phyloP scores from a whole-genome alignment of 1,284 basidiomycete species.

The Stygiomarasmius scandens region DNA sequence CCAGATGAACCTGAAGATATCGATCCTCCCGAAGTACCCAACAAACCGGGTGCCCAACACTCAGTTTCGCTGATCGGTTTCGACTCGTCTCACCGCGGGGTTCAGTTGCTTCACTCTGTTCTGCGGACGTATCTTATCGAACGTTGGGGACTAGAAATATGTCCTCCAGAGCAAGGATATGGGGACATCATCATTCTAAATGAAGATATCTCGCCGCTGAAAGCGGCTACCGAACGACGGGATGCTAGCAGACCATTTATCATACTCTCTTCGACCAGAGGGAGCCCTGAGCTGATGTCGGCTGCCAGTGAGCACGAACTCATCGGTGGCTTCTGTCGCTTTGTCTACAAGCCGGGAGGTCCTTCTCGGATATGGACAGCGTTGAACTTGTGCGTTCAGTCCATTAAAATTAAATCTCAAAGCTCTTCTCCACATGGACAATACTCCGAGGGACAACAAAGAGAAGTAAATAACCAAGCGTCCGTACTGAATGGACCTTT shows the following conservation, averaged over 20 bases:
- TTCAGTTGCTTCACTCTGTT: conserved; percentile 67
- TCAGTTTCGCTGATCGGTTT: conserved; percentile 79
- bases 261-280: conserved; percentile 72
- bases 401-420: conserved; percentile 52
- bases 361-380: conserved; percentile 74
- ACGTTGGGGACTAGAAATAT: conserved; percentile 80
- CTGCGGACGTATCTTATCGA: conserved; percentile 67
- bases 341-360: conserved; percentile 89
- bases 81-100: conserved; percentile 66
- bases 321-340: conserved; percentile 85
- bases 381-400: conserved; percentile 74
- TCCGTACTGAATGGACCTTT: conserved; percentile 3
- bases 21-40: conserved; percentile 42
- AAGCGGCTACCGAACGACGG: conserved; percentile 57
- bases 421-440: conserved; percentile 13
- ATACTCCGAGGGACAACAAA: not conserved
- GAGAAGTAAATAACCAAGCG: conserved; percentile 1
- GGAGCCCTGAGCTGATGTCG: conserved; percentile 64
- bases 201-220: conserved; percentile 69
- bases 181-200: conserved; percentile 86
- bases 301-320: conserved; percentile 72
- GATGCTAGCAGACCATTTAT: conserved; percentile 72
- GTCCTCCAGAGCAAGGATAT: conserved; percentile 41
- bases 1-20: conserved; percentile 45
- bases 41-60: conserved; percentile 48